Evolutionary conservation across 495 filamentous ascomycete genomes (phyloP).

Genomic region (Lophiotrema nucula): DNA sequence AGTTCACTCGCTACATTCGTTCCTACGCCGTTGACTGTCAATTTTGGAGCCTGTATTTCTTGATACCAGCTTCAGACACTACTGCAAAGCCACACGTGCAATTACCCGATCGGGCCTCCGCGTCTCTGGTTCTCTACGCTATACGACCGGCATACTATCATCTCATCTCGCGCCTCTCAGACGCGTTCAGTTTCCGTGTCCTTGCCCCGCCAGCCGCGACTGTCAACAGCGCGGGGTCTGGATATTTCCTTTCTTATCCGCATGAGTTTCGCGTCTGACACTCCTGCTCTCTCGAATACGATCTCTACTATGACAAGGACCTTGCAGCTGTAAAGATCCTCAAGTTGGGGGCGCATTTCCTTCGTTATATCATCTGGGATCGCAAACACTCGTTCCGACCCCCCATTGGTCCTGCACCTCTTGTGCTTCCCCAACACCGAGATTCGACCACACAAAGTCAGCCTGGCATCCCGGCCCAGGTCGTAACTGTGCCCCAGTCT

Average conservation of each 20-base stretch:
- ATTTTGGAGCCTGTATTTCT: no score
- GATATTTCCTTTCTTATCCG: constrained; percentile 22
- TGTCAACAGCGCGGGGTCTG: constrained; percentile 8
- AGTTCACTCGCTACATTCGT: constrained; percentile 16
- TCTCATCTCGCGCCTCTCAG: constrained; percentile 25
- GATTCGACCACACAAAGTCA: constrained; percentile 5
- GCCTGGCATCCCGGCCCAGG: background rate
- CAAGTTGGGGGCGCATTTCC: background rate
- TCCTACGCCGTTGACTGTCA: no score
- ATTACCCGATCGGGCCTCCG: constrained; percentile 14
- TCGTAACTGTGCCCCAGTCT: constrained; percentile 11
- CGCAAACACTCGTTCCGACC: constrained; percentile 5
- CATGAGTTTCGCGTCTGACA: constrained; percentile 1
- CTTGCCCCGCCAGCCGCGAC: constrained; percentile 11
- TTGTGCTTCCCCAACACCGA: constrained; percentile 1
- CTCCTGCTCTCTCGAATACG: no score
- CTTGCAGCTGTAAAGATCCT: no score
- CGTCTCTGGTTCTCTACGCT: constrained; percentile 11
- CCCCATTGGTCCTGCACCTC: constrained; percentile 6
- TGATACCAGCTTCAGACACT: no score
- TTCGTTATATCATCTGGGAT: background rate
- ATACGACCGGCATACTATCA: constrained; percentile 19
- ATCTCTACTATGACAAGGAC: no score
- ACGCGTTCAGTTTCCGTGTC: constrained; percentile 27
- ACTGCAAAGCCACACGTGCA: constrained; percentile 32